Conservation (phyloP, 2,329 filamentous ascomycete species). For the Xylariaceae sp. region DNA sequence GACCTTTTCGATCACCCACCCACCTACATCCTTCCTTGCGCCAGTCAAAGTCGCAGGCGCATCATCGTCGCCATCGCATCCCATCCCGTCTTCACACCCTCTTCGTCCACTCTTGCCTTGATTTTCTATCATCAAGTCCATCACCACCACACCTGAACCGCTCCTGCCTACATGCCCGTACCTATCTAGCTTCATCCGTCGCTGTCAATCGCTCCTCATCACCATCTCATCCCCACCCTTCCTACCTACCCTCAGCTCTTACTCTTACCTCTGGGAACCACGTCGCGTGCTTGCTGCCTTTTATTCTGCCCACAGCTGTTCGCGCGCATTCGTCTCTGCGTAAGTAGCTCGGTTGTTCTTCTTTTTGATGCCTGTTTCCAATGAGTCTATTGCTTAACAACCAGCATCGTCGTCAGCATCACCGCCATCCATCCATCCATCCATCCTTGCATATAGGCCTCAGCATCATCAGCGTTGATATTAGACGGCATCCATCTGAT, state of each 20-base stretch:
- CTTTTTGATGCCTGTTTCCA: not conserved
- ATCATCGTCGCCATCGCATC: no score
- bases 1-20: no score
- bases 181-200: not conserved
- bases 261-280: not conserved
- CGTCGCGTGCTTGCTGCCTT: not conserved
- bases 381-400: slow-evolving; percentile 1
- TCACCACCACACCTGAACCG: no score
- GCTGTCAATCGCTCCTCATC: not conserved
- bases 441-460: not conserved
- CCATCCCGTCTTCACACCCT: not conserved
- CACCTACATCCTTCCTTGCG: no score
- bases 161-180: not conserved
- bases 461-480: not conserved
- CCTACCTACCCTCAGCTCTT: not conserved
- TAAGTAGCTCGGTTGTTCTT: slow-evolving; percentile 10
- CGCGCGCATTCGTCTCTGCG: not conserved
- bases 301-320: not conserved
- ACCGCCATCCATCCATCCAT: not conserved
- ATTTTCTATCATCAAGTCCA: no score
- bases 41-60: no score
- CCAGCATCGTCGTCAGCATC: not conserved
- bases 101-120: no score
- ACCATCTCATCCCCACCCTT: not conserved
- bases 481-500: not conserved